phyloP scores from a whole-genome alignment of 202 grass and related monocot genomes.

The Cymbopogon flexuosus region DNA sequence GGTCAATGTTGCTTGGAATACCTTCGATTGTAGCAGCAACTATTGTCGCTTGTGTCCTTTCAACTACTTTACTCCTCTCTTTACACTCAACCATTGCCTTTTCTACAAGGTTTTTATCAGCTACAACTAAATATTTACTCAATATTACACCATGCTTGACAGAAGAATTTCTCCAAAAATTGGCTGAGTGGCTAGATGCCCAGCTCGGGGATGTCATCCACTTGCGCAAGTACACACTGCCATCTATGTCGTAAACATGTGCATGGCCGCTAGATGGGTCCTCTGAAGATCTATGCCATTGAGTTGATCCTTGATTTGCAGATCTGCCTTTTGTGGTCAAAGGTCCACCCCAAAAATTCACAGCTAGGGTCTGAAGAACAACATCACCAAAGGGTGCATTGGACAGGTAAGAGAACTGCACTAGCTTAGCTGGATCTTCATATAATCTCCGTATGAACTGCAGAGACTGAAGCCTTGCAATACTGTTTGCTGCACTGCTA shows the following conservation, averaged over 20 bases:
- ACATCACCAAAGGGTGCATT: conserved; percentile 68
- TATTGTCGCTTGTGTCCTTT: conserved; percentile 84
- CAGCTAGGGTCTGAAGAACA: conserved; percentile 83
- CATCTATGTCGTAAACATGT: conserved; percentile 77
- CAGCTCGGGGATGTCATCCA: conserved; percentile 91
- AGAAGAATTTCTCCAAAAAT: conserved; percentile 83
- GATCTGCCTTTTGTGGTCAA: conserved; percentile 51
- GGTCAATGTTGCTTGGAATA: conserved; percentile 98
- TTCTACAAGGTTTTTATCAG: conserved; percentile 73
- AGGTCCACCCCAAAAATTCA: conserved; percentile 86
- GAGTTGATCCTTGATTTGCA: conserved; percentile 37
- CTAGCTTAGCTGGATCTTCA: conserved; percentile 79
- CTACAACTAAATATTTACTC: conserved; percentile 86
- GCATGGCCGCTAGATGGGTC: conserved; percentile 39
- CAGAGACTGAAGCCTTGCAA: conserved; percentile 86
- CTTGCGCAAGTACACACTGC: conserved; percentile 79
- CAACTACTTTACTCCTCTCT: conserved; percentile 72
- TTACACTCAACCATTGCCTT: conserved; percentile 68
- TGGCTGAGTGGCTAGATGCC: conserved; percentile 55
- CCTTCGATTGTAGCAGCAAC: conserved; percentile 93
- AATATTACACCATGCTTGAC: conserved; percentile 67
- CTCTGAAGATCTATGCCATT: conserved; percentile 57
- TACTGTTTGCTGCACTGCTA: conserved; percentile 66
- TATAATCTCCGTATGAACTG: conserved; percentile 78
- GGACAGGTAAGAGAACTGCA: conserved; percentile 80